These are phyloP conservation scores for Solanum acaule DNA, from an alignment of 257 asterid species.

Conservation along the genomic window DNA sequence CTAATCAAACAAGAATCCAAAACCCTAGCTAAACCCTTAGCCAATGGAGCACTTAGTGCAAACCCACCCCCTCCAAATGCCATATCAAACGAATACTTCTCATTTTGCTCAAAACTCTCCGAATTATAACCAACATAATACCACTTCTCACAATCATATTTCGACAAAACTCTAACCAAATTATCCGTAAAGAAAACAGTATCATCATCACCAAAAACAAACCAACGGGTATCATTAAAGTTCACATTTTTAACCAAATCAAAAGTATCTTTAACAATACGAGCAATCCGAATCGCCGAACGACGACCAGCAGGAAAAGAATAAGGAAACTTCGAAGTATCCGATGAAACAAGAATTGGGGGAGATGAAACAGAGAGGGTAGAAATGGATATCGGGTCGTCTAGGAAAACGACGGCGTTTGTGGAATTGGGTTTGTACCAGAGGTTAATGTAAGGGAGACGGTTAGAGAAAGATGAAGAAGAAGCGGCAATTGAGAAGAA, in stretches of 20 bases:
- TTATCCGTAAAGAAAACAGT: conserved; percentile 52
- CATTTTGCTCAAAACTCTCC: conserved; percentile 71
- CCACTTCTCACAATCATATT: conserved; percentile 51
- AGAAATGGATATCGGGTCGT: conserved; percentile 15
- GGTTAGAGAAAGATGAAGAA: conserved; percentile 45
- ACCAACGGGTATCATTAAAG: conserved; percentile 45
- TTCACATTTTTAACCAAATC: conserved; percentile 11
- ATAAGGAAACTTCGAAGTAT: conserved; percentile 26
- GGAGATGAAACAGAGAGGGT: conserved; percentile 24
- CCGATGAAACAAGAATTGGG: conserved; percentile 34
- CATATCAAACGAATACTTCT: conserved; percentile 55
- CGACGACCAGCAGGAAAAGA: conserved; percentile 25
- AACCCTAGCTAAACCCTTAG: conserved; percentile 49
- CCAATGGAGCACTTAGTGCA: conserved; percentile 68
- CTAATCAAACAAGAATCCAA: conserved; percentile 59
- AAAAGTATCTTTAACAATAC: conserved; percentile 46
- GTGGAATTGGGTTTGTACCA: conserved; percentile 60
- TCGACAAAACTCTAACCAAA: conserved; percentile 48
- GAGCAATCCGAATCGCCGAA: conserved; percentile 63
- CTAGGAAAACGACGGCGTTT: conserved; percentile 53
- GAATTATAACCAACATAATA: conserved; percentile 51
- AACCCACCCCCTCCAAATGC: conserved; percentile 88
- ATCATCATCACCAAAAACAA: conserved; percentile 73
- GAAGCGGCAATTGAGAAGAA: conserved; percentile 62
- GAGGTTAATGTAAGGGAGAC: conserved; percentile 46